Percentiles rank a stretch among this genome's conserved stretches.
These are phyloP conservation scores for Coleophoma crateriformis DNA, from an alignment of 2,329 filamentous ascomycete species.

Conservation along the genomic window DNA sequence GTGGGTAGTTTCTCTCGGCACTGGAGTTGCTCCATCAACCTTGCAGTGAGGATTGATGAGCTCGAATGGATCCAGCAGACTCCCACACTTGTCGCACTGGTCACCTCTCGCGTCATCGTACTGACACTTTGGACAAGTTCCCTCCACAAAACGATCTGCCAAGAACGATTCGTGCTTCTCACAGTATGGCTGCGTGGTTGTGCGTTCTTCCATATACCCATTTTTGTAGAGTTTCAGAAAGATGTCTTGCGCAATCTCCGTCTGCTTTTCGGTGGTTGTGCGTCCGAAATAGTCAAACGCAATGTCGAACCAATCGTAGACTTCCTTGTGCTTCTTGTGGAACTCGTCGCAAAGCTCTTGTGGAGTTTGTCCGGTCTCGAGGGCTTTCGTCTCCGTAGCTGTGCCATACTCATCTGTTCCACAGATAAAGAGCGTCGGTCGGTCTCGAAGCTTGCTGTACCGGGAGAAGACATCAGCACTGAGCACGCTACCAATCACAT, in stretches of 20 bases:
- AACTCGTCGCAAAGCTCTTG: conserved; percentile 88
- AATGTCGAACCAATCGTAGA: conserved; percentile 96
- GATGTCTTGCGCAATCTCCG: conserved; percentile 86
- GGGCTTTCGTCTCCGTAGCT: conserved; percentile 90
- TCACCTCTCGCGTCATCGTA: conserved; percentile 68
- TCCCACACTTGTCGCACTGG: conserved; percentile 71
- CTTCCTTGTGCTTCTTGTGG: conserved; percentile 80
- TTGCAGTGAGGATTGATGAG: conserved; percentile 87
- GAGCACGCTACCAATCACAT: conserved; percentile 81
- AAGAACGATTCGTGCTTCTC: conserved; percentile 71
- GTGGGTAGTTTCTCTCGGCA: conserved; percentile 80
- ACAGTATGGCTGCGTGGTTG: conserved; percentile 87
- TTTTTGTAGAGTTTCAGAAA: conserved; percentile 86
- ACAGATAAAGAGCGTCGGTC: conserved; percentile 79
- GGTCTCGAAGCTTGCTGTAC: conserved; percentile 74
- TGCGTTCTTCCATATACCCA: conserved; percentile 80
- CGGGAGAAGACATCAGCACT: conserved; percentile 82
- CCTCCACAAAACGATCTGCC: conserved; percentile 82
- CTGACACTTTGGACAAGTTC: conserved; percentile 68
- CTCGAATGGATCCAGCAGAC: conserved; percentile 50
- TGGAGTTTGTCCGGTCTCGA: conserved; percentile 80
- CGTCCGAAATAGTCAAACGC: conserved; percentile 92
- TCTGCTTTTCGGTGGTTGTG: conserved; percentile 84
- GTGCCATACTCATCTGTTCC: conserved; percentile 94
- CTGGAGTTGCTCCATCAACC: conserved; percentile 76